Evolutionary conservation across 495 filamentous ascomycete genomes (phyloP), one percentile per base, ranked within the genome.

Genomic region (Neurospora sp.): DNA sequence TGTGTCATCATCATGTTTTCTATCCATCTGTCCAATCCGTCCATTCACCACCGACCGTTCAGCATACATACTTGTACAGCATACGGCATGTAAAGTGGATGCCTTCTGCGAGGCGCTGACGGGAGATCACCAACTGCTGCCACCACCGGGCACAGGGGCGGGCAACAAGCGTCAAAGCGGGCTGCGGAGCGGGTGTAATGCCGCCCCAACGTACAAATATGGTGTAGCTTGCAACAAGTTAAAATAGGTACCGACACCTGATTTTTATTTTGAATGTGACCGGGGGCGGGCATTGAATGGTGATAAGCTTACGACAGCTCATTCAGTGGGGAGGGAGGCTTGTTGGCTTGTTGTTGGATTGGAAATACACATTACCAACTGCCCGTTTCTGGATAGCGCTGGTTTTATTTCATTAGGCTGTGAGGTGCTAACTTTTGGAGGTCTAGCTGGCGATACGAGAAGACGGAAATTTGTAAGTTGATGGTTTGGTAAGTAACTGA

Each of bases 271-370:
- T 9, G 18, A n/a, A n/a, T 9, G 42, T 46, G 42, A 46, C 42
- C 16, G 7, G 9, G 42, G 42, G 7, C 42, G 42, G 16, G 18
- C 42, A 20, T 23, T 49, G 38, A 10, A 39, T 39, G 44, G n/a
- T 23, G 69, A 75, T 73, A 73, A 75, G 73, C 75, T 77, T 73
- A 77, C 75, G 75, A 73, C 74, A 66, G 20, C 60, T 62, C 23
- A 14, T 62, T 62, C 12, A 62, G 12, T 31, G 10, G 46, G 20
- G 20, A 49, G n/a, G n/a, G 9, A 54, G n/a, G 46, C 4, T 23
- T 23, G 11, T 14, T 23, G 10, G 46, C n/a, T 49, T 42, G 35
- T 23, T 23, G 11, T 14, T 18, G 41, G 16, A 9, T 3, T 27
- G 49, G 20, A 54, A 54, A 54, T 54, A 54, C 20, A 54, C 20